Percentiles rank a stretch among this genome's conserved stretches.
phyloP scores from a whole-genome alignment of 1,139 yeast genomes.

The Geotrichum aggregatum region DNA sequence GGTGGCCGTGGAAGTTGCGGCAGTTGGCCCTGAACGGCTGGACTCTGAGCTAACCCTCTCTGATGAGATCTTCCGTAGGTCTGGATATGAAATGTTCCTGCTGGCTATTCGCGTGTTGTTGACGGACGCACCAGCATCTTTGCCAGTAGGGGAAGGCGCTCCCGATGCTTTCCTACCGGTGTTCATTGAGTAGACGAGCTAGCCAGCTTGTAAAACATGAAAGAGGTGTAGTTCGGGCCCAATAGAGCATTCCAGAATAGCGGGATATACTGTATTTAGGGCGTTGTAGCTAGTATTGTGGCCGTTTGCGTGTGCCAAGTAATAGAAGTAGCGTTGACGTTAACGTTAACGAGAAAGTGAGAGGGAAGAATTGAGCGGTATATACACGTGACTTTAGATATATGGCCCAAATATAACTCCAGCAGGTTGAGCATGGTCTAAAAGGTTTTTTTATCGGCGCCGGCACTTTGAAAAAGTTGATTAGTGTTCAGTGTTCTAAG shows the following conservation, averaged over 20 bases:
- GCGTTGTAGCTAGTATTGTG: neutral
- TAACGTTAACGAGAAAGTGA: neutral
- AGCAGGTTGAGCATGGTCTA: no score
- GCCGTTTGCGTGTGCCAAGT: neutral
- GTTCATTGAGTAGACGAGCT: conserved; percentile 3
- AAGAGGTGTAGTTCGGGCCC: neutral
- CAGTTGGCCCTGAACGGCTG: conserved; percentile 12
- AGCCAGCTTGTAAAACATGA: neutral
- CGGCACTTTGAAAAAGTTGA: no score
- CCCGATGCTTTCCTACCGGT: conserved; percentile 4
- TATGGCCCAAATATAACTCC: no score
- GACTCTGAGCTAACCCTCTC: conserved; percentile 19
- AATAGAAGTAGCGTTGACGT: neutral
- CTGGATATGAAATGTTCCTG: conserved; percentile 20
- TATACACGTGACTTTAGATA: no score
- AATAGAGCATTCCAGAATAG: neutral
- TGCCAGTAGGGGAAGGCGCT: conserved; percentile 6
- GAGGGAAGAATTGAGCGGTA: neutral
- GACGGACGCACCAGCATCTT: conserved; percentile 2
- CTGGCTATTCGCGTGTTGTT: neutral
- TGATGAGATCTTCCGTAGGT: conserved; percentile 4
- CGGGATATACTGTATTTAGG: neutral
- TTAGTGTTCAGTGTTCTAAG: no score
- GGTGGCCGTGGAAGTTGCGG: conserved; percentile 6
- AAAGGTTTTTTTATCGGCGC: no score